Base-by-base conservation (phyloP, 2,329 filamentous ascomycete species). In the Aspergillus bombycis region DNA sequence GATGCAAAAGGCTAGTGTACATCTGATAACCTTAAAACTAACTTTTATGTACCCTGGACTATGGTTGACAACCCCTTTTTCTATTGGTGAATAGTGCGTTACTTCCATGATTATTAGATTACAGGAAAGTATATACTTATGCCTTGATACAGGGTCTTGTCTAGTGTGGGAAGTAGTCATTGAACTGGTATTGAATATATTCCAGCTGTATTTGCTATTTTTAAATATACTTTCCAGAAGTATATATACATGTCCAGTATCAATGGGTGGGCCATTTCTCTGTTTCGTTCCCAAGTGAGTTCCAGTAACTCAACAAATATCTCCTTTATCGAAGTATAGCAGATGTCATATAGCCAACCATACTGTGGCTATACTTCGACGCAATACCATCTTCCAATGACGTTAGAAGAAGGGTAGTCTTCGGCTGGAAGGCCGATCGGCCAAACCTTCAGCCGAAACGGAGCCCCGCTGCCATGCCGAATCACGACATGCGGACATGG, bases 401-500 rank as follows among this genome's bases (percentile, higher is more conserved):
- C 38, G 54, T 57, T 23, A 21, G 38, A 57, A 46, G 9, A 38
- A 54, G 21, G 21, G 38, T 21, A 36, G n/a, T 28, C 21, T 19
- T 67, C 61, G 68, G 67, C 53, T 41, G 43, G 32, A 65, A 63
- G 58, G 63, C 68, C 69, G 67, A 65, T 59, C 69, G 69, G 68
- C 21, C 58, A 62, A 70, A 68, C 62, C 62, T 67, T 68, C 63
- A 65, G 58, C 67, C 64, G 66, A 53, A 16, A 34, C 19, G 34
- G 58, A 46, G 56, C 60, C 61, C 45, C 57, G 48, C 54, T 41
- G 45, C 19, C 34, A 54, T 12, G 55, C 61, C 59, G 53, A 64
- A 66, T 64, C 65, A 65, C 62, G 58, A 64, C 56, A 62, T 45
- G 38, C 19, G 38, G 34, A 36, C 12, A 56, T 43, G 43, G 56